Evolutionary conservation across 2,329 filamentous ascomycete genomes (phyloP).

Genomic region (Fragosphaeria purpurea): DNA sequence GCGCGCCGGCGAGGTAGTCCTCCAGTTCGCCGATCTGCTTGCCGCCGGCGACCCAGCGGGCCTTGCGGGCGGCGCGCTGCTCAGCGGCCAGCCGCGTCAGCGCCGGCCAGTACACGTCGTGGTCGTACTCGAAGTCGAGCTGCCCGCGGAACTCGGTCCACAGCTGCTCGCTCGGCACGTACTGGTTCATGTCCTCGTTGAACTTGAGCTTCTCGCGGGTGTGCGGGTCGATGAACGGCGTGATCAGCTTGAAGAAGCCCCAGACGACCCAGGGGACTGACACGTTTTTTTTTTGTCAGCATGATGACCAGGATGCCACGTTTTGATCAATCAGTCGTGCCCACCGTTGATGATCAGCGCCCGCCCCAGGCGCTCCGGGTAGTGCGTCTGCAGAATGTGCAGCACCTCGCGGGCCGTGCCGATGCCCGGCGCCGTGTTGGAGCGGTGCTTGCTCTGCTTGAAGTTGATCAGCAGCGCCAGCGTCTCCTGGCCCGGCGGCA

Average conservation of each 20-base stretch:
- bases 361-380: conserved; percentile 81
- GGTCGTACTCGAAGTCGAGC: conserved; percentile 85
- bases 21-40: conserved; percentile 79
- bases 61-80: conserved; percentile 49
- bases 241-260: conserved; percentile 94
- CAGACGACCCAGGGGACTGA: conserved; percentile 82
- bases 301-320: too few species aligned
- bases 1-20: conserved; percentile 65
- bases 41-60: conserved; percentile 71
- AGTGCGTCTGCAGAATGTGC: conserved; percentile 87
- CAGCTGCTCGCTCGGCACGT: conserved; percentile 73
- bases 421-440: conserved; percentile 63
- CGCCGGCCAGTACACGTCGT: conserved; percentile 79
- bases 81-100: conserved; percentile 61
- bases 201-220: conserved; percentile 95
- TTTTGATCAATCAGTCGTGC: conserved; percentile 14
- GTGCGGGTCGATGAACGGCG: conserved; percentile 89
- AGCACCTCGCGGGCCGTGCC: conserved; percentile 74
- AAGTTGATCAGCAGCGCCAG: conserved; percentile 87
- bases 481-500: conserved; percentile 79
- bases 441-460: conserved; percentile 63
- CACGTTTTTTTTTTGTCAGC: background rate
- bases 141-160: conserved; percentile 68
- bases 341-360: conserved; percentile 82
- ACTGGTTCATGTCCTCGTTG: conserved; percentile 80